Percentiles rank a stretch among this genome's conserved stretches.
Evolutionary conservation across 2,329 filamentous ascomycete genomes (phyloP).

Genomic region (Alternaria alternata): DNA sequence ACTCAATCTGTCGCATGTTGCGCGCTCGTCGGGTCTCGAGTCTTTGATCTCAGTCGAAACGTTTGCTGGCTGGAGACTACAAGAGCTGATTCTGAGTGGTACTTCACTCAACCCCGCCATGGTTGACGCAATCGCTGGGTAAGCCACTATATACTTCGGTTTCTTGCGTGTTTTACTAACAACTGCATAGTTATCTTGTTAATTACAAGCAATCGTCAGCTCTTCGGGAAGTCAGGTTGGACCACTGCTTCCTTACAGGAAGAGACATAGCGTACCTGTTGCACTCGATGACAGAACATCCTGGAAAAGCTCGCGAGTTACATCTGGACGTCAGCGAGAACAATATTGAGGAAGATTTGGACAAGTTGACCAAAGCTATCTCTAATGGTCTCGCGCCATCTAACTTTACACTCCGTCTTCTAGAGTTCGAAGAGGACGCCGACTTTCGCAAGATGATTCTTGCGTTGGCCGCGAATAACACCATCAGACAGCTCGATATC

Average conservation of each 20-base stretch:
- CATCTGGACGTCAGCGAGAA: slow-evolving; percentile 74
- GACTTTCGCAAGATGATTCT: slow-evolving; percentile 70
- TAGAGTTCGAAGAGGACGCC: slow-evolving; percentile 72
- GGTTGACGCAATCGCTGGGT: slow-evolving; percentile 67
- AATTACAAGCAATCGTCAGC: slow-evolving; percentile 66
- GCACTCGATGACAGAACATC: slow-evolving; percentile 65
- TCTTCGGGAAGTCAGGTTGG: slow-evolving; percentile 68
- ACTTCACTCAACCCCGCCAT: slow-evolving; percentile 69
- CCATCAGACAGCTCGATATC: slow-evolving; percentile 71
- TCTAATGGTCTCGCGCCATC: slow-evolving; percentile 64
- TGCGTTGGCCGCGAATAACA: slow-evolving; percentile 69
- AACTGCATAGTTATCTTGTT: slow-evolving; percentile 63
- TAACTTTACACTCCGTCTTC: slow-evolving; percentile 70
- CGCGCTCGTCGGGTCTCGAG: slow-evolving; percentile 68
- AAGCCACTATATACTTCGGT: slow-evolving; percentile 1
- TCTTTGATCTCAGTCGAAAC: slow-evolving; percentile 72
- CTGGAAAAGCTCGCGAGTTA: slow-evolving; percentile 63
- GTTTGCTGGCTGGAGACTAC: slow-evolving; percentile 71
- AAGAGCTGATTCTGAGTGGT: slow-evolving; percentile 71
- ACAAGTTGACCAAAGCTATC: slow-evolving; percentile 62
- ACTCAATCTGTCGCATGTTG: slow-evolving; percentile 71
- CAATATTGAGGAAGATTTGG: slow-evolving; percentile 62
- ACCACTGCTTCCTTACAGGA: slow-evolving; percentile 72
- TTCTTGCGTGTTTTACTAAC: slow-evolving; percentile 42
- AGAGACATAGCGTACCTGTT: slow-evolving; percentile 71